Base-by-base conservation (phyloP, 129 eudicot genomes). In the Apium graveolens region DNA sequence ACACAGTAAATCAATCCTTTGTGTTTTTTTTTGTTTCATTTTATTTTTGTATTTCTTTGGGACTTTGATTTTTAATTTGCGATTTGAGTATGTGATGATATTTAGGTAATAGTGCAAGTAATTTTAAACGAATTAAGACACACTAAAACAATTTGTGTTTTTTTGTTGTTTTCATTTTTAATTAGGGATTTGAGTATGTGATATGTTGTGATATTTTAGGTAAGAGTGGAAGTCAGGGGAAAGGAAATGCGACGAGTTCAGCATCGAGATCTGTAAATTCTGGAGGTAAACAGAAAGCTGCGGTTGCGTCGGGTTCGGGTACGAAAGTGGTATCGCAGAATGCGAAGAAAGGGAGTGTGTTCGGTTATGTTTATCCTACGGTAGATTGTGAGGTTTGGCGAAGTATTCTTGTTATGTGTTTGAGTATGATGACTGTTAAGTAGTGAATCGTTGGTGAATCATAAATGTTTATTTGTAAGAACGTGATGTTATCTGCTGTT, bases 331-430 rank as follows among this genome's bases (percentile, higher is more conserved):
- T 85, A 45, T 73, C 75, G n/a, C 77, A 62, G 84, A 85, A 79
- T 75, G 82, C 69, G n/a, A 83, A 48, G 73, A 78, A 65, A 71
- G 79, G 88, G 81, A 88, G 80, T 76, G 86, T 89, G 38, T 35
- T 88, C 68, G 86, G 86, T 68, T 92, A 81, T 60, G 85, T 41
- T 46, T 90, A 92, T 79, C 92, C 96, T 63, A 55, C 68, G 45
- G 76, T 82, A 37, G 53, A 73, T 37, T n/a, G 55, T 24, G 69
- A 82, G 87, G 88, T 88, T 43, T 49, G 24, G 21, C 24, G 1
- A 5, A 49, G 57, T 7, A 6, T 31, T 71, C 24, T 57, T 38
- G 7, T 29, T 75, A n/a, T 14, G 46, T 55, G 18, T 57, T 51
- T 13, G 32, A 26, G 6, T 7, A 6, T 24, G 12, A 66, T 75